Conservation (phyloP, 495 filamentous ascomycete species). For the Penicillium ucsense region DNA sequence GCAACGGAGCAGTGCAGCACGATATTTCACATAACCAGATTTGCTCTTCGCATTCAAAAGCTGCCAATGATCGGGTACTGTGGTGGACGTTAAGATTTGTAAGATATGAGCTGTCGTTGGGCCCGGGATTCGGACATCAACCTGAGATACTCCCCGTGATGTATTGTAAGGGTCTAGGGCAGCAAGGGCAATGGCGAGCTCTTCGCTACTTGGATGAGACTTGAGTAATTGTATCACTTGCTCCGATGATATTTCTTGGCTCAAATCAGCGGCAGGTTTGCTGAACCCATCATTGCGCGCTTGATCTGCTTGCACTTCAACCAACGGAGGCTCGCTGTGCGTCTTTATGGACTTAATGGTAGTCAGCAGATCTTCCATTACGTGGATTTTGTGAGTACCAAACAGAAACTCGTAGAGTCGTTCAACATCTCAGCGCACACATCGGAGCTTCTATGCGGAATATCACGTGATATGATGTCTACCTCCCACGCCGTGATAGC, state of each 20-base stretch:
- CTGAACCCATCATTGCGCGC: slow-evolving; percentile 2
- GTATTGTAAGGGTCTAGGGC: slow-evolving; percentile 41
- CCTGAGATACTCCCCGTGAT: slow-evolving; percentile 18
- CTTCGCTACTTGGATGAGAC: slow-evolving; percentile 51
- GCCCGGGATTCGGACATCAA: slow-evolving; percentile 53
- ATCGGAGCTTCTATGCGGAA: slow-evolving; percentile 22
- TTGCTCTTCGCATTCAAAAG: slow-evolving; percentile 38
- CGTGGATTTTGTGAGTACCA: neutral
- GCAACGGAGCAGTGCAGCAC: slow-evolving; percentile 49
- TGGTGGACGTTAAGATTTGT: slow-evolving; percentile 55
- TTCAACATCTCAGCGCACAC: slow-evolving; percentile 1
- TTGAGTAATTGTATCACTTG: slow-evolving; percentile 55
- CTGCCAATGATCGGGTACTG: slow-evolving; percentile 72
- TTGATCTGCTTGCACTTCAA: slow-evolving; percentile 7
- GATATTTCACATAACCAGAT: slow-evolving; percentile 21
- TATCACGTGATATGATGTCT: slow-evolving; percentile 21
- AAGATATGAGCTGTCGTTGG: slow-evolving; percentile 61
- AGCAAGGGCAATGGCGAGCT: slow-evolving; percentile 41
- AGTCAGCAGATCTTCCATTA: slow-evolving; percentile 36
- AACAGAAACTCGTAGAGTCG: neutral
- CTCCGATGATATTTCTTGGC: slow-evolving; percentile 36
- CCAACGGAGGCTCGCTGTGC: slow-evolving; percentile 12
- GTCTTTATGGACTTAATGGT: slow-evolving; percentile 30
- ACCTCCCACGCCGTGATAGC: slow-evolving; percentile 6
- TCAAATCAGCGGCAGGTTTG: slow-evolving; percentile 7